Conservation (phyloP, 441 rosid genomes). For the Croton setiger region DNA sequence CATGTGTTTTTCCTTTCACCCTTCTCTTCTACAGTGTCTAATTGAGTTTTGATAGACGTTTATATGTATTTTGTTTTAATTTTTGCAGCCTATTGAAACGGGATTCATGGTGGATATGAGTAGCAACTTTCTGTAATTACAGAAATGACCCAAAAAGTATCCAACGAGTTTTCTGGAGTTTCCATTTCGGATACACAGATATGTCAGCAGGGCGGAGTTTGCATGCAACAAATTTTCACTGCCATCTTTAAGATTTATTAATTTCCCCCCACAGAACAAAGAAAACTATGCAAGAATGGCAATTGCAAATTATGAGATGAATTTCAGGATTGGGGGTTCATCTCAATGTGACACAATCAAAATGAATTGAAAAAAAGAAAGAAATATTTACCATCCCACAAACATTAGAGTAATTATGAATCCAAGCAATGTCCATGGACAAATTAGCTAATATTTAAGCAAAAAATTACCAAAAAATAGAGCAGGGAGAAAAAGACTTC, state of each 20-base stretch:
- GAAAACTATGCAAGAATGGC: neutral
- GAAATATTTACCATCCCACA: neutral
- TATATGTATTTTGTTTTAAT: no score
- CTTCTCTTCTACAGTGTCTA: no score
- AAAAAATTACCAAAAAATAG: neutral
- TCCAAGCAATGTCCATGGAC: slow-evolving; percentile 80
- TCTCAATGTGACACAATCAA: neutral
- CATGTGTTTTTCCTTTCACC: no score
- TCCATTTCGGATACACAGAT: no score
- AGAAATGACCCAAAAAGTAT: no score
- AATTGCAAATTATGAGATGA: neutral
- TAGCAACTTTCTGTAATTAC: no score
- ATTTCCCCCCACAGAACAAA: neutral
- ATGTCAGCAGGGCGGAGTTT: no score
- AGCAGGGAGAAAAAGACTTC: neutral
- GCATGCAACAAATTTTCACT: neutral
- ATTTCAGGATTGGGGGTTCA: neutral
- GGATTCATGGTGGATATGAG: no score
- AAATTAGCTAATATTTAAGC: slow-evolving; percentile 62
- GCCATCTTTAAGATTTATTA: neutral
- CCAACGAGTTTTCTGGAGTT: no score
- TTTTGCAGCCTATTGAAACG: no score
- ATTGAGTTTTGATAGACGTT: no score
- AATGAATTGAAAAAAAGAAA: neutral
- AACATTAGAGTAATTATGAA: slow-evolving; percentile 31